phyloP scores from a whole-genome alignment of 1,284 basidiomycete genomes.

The Leccinum subfulvum region DNA sequence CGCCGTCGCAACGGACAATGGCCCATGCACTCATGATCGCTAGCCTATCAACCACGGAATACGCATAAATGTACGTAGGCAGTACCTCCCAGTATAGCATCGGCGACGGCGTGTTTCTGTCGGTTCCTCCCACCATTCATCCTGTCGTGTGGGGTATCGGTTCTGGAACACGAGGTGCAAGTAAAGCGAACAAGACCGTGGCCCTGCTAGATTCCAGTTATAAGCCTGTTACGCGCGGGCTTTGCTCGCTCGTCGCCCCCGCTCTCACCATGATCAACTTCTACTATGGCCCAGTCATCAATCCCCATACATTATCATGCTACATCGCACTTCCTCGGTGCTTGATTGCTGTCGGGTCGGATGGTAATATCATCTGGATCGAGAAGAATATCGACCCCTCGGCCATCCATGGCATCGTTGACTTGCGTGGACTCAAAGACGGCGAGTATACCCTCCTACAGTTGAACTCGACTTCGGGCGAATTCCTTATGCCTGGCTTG shows the following conservation, averaged over 20 bases:
- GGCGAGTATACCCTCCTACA: conserved; percentile 17
- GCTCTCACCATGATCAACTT: conserved; percentile 33
- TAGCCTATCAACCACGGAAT: too few species aligned
- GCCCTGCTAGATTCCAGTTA: not conserved
- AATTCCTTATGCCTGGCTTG: conserved; percentile 86
- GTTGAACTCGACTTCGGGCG: conserved; percentile 50
- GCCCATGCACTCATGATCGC: too few species aligned
- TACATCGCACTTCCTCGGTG: conserved; percentile 57
- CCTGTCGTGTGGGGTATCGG: not conserved
- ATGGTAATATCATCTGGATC: conserved; percentile 70
- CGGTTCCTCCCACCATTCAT: not conserved
- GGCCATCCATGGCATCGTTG: conserved; percentile 44
- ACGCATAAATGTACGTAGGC: too few species aligned
- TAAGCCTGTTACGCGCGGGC: not conserved
- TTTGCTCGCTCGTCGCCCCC: not conserved
- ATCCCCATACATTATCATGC: conserved; percentile 53
- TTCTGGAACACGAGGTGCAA: not conserved
- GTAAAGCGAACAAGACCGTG: conserved; percentile 1
- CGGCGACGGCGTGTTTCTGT: not conserved
- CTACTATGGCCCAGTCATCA: conserved; percentile 61
- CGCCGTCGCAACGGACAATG: too few species aligned
- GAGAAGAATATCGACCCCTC: conserved; percentile 53
- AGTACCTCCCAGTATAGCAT: not conserved
- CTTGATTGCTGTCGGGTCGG: conserved; percentile 55
- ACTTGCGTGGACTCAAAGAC: conserved; percentile 36